These are phyloP conservation scores for Rhynchospora breviuscula DNA, from an alignment of 176 grass and related monocot species.

Conservation along the genomic window DNA sequence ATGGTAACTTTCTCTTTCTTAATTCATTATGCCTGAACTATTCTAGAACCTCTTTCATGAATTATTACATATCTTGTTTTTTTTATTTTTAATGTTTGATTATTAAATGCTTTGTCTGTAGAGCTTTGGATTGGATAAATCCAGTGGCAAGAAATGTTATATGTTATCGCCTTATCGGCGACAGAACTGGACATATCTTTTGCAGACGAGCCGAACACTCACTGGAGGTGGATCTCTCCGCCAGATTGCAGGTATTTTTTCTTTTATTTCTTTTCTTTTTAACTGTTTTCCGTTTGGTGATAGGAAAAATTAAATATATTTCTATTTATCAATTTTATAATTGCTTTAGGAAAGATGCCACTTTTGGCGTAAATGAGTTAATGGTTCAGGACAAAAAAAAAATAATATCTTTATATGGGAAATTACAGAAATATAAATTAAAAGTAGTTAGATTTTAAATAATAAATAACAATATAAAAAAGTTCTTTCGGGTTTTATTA, in stretches of 20 bases:
- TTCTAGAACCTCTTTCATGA: background rate
- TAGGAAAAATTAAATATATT: too few relatives aligned
- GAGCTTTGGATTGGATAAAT: conserved; percentile 55
- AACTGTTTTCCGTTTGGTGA: too few relatives aligned
- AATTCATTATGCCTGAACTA: background rate
- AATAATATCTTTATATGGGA: too few relatives aligned
- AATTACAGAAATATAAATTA: too few relatives aligned
- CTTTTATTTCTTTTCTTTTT: background rate
- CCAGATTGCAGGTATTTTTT: conserved; percentile 38
- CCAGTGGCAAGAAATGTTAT: conserved; percentile 55
- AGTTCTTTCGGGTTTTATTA: too few relatives aligned
- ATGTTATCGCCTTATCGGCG: conserved; percentile 75
- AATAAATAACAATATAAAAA: too few relatives aligned
- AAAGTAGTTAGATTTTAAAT: too few relatives aligned
- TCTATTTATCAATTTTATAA: too few relatives aligned
- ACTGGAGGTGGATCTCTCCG: conserved; percentile 44
- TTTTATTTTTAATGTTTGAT: background rate
- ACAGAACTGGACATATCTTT: conserved; percentile 50
- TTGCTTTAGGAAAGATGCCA: too few relatives aligned
- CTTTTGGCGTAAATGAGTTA: too few relatives aligned
- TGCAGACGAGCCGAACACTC: conserved; percentile 27
- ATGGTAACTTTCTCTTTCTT: conserved; percentile 30
- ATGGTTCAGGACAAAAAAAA: too few relatives aligned
- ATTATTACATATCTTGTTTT: background rate
- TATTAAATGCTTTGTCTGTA: background rate